phyloP scores from a whole-genome alignment of 345 rosid genomes.

The Isatis tinctoria region DNA sequence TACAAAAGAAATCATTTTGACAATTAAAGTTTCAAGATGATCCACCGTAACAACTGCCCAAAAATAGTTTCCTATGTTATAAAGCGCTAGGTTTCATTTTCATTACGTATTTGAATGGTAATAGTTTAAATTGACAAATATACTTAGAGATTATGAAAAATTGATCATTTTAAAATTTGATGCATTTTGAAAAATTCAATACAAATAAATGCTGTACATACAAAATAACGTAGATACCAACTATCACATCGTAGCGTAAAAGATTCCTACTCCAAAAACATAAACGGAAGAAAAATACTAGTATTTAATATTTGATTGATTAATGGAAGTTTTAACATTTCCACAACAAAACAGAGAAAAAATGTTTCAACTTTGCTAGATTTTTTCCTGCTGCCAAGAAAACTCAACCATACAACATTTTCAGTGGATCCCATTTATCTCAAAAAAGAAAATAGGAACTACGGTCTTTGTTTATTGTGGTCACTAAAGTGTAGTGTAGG shows the following conservation, averaged over 20 bases:
- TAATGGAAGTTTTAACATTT: not conserved
- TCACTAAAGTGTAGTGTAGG: conserved; percentile 36
- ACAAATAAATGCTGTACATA: not conserved
- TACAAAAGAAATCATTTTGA: no score
- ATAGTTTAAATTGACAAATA: not conserved
- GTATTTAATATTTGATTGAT: not conserved
- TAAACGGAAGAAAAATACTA: not conserved
- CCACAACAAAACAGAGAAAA: not conserved
- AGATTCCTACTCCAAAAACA: conserved; percentile 3
- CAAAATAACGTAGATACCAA: not conserved
- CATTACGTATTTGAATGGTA: not conserved
- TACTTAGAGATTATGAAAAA: not conserved
- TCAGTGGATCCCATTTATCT: conserved; percentile 33
- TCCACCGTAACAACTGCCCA: no score
- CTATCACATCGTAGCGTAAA: conserved; percentile 18
- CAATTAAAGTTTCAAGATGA: no score
- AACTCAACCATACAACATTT: conserved; percentile 33
- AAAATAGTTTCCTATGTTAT: not conserved
- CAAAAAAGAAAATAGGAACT: not conserved
- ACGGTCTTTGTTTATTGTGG: conserved; percentile 32
- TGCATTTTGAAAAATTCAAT: not conserved
- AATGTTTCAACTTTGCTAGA: conserved; percentile 1
- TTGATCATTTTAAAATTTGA: not conserved
- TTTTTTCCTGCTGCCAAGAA: conserved; percentile 22
- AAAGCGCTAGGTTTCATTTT: not conserved